Evolutionary conservation across 2,329 filamentous ascomycete genomes (phyloP).

Genomic region (Apiospora marii): DNA sequence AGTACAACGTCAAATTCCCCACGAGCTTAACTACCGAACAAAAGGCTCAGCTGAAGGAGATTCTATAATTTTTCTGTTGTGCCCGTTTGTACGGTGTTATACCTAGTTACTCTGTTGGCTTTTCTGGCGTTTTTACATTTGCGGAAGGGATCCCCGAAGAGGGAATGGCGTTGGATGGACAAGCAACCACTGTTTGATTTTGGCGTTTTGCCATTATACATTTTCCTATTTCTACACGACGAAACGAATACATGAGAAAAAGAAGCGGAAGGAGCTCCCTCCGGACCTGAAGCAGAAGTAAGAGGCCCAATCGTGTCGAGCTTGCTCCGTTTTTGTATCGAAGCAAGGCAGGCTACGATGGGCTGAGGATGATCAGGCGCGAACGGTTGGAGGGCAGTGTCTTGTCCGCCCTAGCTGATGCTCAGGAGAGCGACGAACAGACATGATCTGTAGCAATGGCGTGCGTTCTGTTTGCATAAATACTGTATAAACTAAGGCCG

Average conservation of each 20-base stretch:
- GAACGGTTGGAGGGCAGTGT: neutral
- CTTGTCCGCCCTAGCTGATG: neutral
- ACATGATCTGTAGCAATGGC: conserved; percentile 6
- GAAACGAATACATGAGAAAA: conserved; percentile 17
- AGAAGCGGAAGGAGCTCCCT: neutral
- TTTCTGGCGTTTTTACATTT: conserved; percentile 4
- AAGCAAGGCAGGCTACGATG: neutral
- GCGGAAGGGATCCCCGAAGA: neutral
- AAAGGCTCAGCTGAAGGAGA: conserved; percentile 81
- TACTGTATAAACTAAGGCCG: neutral
- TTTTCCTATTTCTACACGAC: conserved; percentile 5
- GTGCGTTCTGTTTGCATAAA: neutral
- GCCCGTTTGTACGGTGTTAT: neutral
- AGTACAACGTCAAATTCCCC: conserved; percentile 93
- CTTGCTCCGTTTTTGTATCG: neutral
- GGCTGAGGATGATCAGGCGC: neutral
- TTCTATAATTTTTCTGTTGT: conserved; percentile 62
- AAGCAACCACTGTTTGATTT: neutral
- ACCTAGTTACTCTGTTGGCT: neutral
- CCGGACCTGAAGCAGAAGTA: neutral
- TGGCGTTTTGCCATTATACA: neutral
- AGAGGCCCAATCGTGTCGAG: neutral
- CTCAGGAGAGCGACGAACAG: neutral
- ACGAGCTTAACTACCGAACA: conserved; percentile 77
- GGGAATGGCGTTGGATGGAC: conserved; percentile 13